Percentiles rank a stretch among this genome's conserved stretches.
Conservation (phyloP, 805 yeast genomes). For the Candida krabiensis region DNA sequence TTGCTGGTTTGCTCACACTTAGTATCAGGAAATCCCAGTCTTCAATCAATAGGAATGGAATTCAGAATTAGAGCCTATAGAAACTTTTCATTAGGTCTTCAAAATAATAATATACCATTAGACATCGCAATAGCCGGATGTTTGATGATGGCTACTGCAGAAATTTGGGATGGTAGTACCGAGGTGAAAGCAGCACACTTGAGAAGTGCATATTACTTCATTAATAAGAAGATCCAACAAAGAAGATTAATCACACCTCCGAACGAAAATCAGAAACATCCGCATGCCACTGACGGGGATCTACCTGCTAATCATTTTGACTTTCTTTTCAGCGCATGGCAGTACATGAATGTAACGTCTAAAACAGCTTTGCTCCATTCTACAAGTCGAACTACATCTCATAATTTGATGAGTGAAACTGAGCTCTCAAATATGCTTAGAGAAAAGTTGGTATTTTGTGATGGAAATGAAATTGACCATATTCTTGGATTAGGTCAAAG, state of each 20-base stretch:
- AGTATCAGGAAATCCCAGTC: conserved; percentile 6
- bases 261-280: no score
- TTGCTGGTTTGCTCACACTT: conserved; percentile 17
- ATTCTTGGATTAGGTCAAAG: conserved; percentile 19
- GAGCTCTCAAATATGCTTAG: conserved; percentile 2
- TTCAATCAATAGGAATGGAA: conserved; percentile 11
- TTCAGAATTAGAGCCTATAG: conserved; percentile 13
- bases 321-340: conserved; percentile 23
- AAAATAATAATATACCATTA: conserved; percentile 7
- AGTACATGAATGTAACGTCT: conserved; percentile 20
- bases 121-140: conserved; percentile 17
- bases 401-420: conserved; percentile 1
- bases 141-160: conserved; percentile 16
- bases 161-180: conserved; percentile 12
- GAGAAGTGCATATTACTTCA: conserved; percentile 15
- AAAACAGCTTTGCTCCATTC: conserved; percentile 10
- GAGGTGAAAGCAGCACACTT: conserved; percentile 15
- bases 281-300: conserved; percentile 1
- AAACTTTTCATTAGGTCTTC: conserved; percentile 13
- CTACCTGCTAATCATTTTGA: conserved; percentile 8
- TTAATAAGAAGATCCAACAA: conserved; percentile 11
- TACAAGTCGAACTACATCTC: conserved; percentile 1
- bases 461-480: conserved; percentile 23
- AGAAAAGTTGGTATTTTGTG: conserved; percentile 10
- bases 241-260: no score